Base-by-base conservation (phyloP, 2,329 filamentous ascomycete species). In the Aspergillus udagawae region DNA sequence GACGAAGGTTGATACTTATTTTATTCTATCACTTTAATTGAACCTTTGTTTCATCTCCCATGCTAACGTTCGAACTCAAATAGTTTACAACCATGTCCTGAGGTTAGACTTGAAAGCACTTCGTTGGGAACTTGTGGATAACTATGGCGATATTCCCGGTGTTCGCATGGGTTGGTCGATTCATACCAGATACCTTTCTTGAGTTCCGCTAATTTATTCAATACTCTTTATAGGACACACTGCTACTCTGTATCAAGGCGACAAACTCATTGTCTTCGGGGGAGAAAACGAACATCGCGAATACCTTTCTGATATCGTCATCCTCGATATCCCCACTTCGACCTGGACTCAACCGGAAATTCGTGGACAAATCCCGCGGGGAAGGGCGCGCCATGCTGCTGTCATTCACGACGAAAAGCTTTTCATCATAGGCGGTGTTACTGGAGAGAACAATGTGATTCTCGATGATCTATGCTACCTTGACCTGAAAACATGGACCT, bases 241-340 rank as follows among this genome's bases (percentile, higher is more conserved):
- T 48, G 92, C 94, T 28, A 96, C 91, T 35, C 82, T 99, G 0
- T 97, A 96, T 79, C 86, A 95, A 75, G 92, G 91, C 60, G 89
- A 93, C 74, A 97, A 97, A 75, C 81, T 99, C n/a, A 83, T 99
- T 2, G 92, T 99, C 1, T 99, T 97, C 70, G 94, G 94, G 56
- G 94, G 94, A 63, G 94, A 99, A 78, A 99, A 99, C 75, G 94
- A 99, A 73, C 94, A 97, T 70, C 86, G 92, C 64, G 92, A 92
- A 56, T 96, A 97, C 72, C 86, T 99, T 12, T 95, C 92, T 50
- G 94, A 99, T 72, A 85, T 99, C 23, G 95, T 97, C 62, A 88
- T 99, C 52, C 96, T 99, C 71, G 92, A 99, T 72, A 85, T 99
- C 57, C 90, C 92, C 71, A 94, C 91, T 0, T 92, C 93, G 38